Conservation (phyloP, 2,329 filamentous ascomycete genomes). For the Trichoderma gracile region DNA sequence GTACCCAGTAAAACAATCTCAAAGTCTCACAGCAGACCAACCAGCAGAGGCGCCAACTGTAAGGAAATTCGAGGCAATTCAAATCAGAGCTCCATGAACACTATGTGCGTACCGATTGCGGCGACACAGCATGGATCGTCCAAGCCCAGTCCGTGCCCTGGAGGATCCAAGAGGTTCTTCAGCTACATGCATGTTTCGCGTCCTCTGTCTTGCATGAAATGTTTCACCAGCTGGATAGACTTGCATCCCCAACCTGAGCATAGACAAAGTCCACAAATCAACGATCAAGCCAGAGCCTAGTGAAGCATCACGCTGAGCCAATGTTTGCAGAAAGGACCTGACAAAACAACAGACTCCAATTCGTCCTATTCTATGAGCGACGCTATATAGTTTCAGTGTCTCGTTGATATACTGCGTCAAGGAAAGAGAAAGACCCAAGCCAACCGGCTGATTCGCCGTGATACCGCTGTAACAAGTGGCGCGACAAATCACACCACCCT, state of each 20-base stretch:
- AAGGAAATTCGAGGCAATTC: no score
- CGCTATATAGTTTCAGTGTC: no score
- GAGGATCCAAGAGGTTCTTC: conserved; percentile 6
- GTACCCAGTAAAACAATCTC: no score
- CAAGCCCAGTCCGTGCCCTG: conserved; percentile 17
- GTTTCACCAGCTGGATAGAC: conserved; percentile 8
- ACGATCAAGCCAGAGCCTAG: no score
- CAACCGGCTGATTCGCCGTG: background rate
- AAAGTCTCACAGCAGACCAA: no score
- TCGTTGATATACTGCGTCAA: background rate
- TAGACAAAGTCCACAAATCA: no score
- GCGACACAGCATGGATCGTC: conserved; percentile 7
- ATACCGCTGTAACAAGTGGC: conserved; percentile 2
- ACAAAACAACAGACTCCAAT: background rate
- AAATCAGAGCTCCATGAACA: background rate
- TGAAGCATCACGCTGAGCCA: background rate
- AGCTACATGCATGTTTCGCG: conserved; percentile 17
- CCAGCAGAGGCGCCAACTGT: no score
- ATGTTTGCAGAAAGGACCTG: background rate
- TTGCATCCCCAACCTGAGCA: background rate
- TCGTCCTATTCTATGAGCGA: conserved; percentile 2
- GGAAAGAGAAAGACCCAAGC: background rate
- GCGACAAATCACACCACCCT: conserved; percentile 1
- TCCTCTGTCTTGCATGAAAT: conserved; percentile 20
- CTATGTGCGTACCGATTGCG: background rate